These are phyloP conservation scores for Colletotrichum theobromicola DNA, from an alignment of 2,329 filamentous ascomycete genomes.

Conservation along the genomic window DNA sequence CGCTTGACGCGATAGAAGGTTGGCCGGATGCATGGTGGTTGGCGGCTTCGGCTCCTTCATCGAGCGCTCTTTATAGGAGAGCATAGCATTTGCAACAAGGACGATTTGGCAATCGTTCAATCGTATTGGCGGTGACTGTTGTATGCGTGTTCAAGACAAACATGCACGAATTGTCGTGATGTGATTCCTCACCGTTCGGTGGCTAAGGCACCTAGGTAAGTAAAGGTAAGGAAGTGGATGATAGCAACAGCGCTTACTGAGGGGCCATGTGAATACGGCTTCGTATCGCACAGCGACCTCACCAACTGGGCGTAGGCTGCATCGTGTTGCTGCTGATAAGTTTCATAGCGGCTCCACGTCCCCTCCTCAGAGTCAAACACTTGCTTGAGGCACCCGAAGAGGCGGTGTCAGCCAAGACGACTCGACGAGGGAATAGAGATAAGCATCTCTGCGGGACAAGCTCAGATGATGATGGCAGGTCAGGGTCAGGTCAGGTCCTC, in stretches of 20 bases:
- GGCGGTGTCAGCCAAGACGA: background rate
- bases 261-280: background rate
- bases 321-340: background rate
- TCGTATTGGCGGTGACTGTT: background rate
- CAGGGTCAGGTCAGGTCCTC: no score
- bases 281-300: background rate
- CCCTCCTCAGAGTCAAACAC: background rate
- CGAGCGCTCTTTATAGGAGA: background rate
- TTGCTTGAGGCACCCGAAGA: background rate
- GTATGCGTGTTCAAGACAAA: background rate
- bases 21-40: background rate
- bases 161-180: background rate
- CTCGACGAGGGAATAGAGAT: background rate
- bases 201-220: no score
- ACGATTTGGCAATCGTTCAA: background rate
- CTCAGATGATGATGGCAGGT: background rate
- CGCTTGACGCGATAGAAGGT: background rate
- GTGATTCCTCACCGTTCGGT: background rate
- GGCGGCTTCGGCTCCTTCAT: background rate
- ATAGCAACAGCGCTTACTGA: background rate
- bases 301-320: background rate
- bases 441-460: background rate
- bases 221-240: background rate
- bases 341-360: background rate
- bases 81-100: background rate